Base-by-base conservation (phyloP, 2,329 filamentous ascomycete genomes). In the Pyrenochaeta sp. region DNA sequence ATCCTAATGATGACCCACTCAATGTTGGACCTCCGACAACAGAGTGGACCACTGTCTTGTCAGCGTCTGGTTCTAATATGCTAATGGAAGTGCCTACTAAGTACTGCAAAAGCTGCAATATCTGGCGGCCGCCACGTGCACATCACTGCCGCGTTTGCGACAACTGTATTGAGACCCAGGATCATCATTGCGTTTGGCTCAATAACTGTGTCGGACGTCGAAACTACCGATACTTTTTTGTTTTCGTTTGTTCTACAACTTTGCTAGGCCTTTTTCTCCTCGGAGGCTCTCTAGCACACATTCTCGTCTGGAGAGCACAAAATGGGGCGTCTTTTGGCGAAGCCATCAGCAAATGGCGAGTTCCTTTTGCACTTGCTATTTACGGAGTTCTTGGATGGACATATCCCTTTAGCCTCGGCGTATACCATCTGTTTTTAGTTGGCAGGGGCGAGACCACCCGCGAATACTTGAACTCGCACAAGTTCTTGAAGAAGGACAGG, bases 51-150 rank as follows among this genome's bases (percentile, higher is more conserved):
- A 84, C 96, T 76, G 89, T 97, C 58, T 89, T 92, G 63, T 89
- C 90, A 7, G 83, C 87, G 24, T 87, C 86, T 47, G 84, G 83
- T 7, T 76, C 76, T 19, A 88, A 89, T 21, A 88, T 91, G 7
- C 92, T 92, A 5, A 96, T 99, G 90, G 94, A 99, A 69, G 92
- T 99, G 2, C 94, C 94, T 0, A 92, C 93, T 49, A 97, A 99
- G 74, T 96, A 96, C 74, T 99, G 94, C 81, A 93, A 92, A 68
- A 96, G 92, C 13, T 99, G 94, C 78, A 91, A 91, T 64, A 92
- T 99, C 58, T 99, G 94, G 94, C 88, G 94, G 2, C 94, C 94
- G 23, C 92, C 93, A 19, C 89, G 94, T 45, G 91, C 90, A 45
- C 95, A 99, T 67, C 94, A 99, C 74, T 99, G 94, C 73, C 89